Conservation (phyloP, 164 flowering plant species). For the Pachysandra terminalis region DNA sequence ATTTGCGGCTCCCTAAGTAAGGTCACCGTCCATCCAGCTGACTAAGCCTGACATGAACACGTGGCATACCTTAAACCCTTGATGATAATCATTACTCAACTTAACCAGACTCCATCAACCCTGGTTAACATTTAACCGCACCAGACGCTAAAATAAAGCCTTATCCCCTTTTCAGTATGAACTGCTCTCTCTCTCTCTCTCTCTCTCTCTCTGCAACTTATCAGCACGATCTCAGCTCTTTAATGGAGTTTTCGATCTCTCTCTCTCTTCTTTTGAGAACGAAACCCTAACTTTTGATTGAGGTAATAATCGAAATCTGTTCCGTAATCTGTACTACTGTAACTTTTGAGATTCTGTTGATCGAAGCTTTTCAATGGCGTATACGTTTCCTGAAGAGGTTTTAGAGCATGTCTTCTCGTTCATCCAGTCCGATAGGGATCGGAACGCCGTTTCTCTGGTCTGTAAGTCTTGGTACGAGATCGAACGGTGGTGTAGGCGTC, state of each 20-base stretch:
- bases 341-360: background rate
- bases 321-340: no score
- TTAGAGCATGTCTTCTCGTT: slow-evolving; percentile 12
- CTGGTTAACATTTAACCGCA: slow-evolving; percentile 24
- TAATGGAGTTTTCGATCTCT: slow-evolving; percentile 36
- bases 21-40: slow-evolving; percentile 40
- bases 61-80: slow-evolving; percentile 19
- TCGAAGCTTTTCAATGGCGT: slow-evolving; percentile 32
- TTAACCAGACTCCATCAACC: background rate
- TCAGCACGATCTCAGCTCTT: slow-evolving; percentile 15
- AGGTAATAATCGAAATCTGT: background rate
- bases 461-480: slow-evolving; percentile 12
- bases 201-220: slow-evolving; percentile 16
- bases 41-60: background rate
- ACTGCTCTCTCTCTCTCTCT: slow-evolving; percentile 13
- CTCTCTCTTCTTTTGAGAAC: slow-evolving; percentile 3
- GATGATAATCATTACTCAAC: background rate
- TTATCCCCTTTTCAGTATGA: slow-evolving; percentile 19
- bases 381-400: slow-evolving; percentile 23
- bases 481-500: slow-evolving; percentile 6
- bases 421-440: slow-evolving; percentile 8
- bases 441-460: slow-evolving; percentile 5
- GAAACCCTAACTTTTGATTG: background rate
- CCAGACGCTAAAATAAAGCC: slow-evolving; percentile 20
- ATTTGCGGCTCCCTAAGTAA: slow-evolving; percentile 55